Conservation (phyloP, 371 early-diverging fungal species). For the Mucor indicus region DNA sequence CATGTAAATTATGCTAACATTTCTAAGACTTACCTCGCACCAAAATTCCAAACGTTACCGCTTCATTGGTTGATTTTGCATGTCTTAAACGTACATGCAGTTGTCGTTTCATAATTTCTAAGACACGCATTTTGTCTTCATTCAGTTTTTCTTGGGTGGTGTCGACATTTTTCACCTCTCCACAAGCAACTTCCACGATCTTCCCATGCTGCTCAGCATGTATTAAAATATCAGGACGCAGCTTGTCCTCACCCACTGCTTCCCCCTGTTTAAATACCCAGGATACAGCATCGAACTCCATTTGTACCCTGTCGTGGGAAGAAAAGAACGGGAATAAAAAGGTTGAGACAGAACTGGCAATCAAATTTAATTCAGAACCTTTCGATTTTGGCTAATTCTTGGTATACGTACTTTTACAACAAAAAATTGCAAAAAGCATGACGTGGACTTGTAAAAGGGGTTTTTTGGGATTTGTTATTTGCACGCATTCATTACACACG, state of each 20-base stretch:
- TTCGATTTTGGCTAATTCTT: no score
- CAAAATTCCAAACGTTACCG: constrained; percentile 1
- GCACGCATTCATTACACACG: no score
- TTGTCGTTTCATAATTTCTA: constrained; percentile 1
- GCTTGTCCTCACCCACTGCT: neutral
- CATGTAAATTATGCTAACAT: neutral
- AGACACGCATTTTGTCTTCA: neutral
- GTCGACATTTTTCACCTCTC: constrained; percentile 1
- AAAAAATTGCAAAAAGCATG: no score
- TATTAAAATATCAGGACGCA: constrained; percentile 7
- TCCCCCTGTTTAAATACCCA: constrained; percentile 1
- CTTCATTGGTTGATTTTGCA: neutral
- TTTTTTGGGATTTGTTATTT: no score
- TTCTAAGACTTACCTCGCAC: neutral
- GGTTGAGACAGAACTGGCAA: neutral
- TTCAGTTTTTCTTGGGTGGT: neutral
- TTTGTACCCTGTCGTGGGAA: neutral
- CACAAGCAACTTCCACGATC: constrained; percentile 2
- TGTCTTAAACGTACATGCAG: constrained; percentile 1
- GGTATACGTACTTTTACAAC: no score
- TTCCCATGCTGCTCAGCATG: constrained; percentile 3
- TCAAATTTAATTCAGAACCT: constrained; percentile 4
- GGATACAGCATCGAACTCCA: neutral
- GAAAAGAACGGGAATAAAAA: constrained; percentile 3
- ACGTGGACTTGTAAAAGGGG: no score